These are phyloP conservation scores for Epichloe festucae DNA, from an alignment of 2,329 filamentous ascomycete genomes.

Conservation along the genomic window DNA sequence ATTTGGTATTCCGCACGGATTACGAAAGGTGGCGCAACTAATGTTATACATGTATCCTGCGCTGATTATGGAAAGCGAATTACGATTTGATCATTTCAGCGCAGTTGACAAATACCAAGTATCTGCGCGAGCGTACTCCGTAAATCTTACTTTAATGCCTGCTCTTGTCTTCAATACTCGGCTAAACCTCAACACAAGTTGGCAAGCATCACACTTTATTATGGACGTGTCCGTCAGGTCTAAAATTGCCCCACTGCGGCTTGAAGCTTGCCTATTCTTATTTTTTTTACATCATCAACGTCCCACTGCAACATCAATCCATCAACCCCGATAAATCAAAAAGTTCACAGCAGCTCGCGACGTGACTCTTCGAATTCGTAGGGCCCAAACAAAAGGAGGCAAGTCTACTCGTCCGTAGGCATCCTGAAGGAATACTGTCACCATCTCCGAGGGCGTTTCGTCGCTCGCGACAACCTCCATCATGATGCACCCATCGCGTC, in stretches of 20 bases:
- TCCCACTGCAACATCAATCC: not conserved
- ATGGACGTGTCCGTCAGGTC: not conserved
- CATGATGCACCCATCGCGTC: constrained; percentile 76
- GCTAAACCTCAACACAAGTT: too few species aligned
- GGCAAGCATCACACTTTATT: too few species aligned
- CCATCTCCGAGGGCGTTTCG: not conserved
- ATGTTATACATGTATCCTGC: too few species aligned
- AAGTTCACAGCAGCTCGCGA: not conserved
- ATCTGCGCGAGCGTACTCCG: too few species aligned
- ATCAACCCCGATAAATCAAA: not conserved
- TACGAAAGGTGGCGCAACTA: too few species aligned
- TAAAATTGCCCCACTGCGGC: not conserved
- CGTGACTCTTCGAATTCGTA: not conserved
- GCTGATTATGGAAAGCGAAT: too few species aligned
- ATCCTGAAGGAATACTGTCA: not conserved
- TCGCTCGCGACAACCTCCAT: constrained; percentile 13
- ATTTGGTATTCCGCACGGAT: too few species aligned
- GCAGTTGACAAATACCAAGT: too few species aligned
- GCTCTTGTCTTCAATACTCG: too few species aligned
- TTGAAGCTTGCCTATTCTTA: not conserved
- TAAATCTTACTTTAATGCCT: too few species aligned
- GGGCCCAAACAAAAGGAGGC: not conserved
- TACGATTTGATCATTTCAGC: too few species aligned
- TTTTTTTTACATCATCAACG: not conserved
- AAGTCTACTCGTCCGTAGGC: not conserved